Base-by-base conservation (phyloP, 2,329 filamentous ascomycete species). In the Trichoderma brevicompactum region DNA sequence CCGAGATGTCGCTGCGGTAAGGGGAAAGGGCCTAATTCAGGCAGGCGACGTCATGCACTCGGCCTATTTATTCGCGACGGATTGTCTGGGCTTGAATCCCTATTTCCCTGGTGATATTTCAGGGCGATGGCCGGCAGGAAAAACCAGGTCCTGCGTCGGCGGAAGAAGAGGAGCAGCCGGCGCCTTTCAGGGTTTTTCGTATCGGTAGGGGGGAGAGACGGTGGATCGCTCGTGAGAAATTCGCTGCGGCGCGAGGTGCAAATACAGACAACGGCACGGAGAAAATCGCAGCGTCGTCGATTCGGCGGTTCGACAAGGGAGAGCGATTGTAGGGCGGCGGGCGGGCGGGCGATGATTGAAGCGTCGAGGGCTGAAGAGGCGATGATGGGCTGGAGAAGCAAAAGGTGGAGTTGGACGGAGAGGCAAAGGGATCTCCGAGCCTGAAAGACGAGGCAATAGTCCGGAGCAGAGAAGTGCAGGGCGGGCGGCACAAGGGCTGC, bases 401-500 rank as follows among this genome's bases (percentile, higher is more conserved):
- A 58, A 65, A 67, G 68, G 66, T 63, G 62, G 66, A 69, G 64
- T 60, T 65, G 60, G 56, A 36, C 36, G 23, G 66, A 43, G 66
- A 67, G 48, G 74, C 32, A 48, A 65, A 50, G 54, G 65, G 62
- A 66, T 66, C 52, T 66, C 64, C 23, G 63, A 65, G 66, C 74
- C 74, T 75, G 74, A 75, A 73, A 74, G 68, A 70, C 73, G 67
- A 75, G 74, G 74, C 74, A 74, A 67, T 65, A 65, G 65, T 48
- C 68, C 63, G 68, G 68, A 65, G 67, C 65, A 67, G 32, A 28
- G 28, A 40, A 65, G 65, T 54, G 65, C 23, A 28, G 23, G 23
- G 23, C 23, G 23, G 23, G 23, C 23, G 46, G 56, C 56, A 13
- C 41, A 50, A 64, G 62, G 50, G 53, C 63, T 50, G 43, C 46